phyloP scores from a whole-genome alignment of 2,329 filamentous ascomycete species.

The Apiospora rasikravindrae region DNA sequence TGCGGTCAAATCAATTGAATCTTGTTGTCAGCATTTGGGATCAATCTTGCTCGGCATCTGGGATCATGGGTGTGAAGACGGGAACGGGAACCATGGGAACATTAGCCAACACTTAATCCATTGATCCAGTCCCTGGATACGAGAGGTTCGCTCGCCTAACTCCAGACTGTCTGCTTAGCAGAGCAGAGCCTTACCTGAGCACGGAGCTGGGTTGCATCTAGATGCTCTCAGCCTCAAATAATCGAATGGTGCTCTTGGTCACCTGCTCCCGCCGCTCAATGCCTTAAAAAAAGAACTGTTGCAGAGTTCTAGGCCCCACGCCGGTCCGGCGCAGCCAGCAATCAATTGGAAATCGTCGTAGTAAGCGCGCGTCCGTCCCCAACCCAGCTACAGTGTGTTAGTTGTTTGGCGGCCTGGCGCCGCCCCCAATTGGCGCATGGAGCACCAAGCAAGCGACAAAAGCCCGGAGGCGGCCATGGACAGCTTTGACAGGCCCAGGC shows the following conservation, averaged over 20 bases:
- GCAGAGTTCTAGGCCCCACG: neutral
- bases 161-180: neutral
- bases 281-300: neutral
- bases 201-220: neutral
- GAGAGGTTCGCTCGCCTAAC: neutral
- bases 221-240: conserved; percentile 13
- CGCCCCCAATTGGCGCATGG: neutral
- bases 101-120: neutral
- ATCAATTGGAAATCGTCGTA: neutral
- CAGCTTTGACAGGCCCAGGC: neutral
- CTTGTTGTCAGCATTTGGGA: neutral
- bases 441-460: neutral
- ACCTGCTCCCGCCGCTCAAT: neutral
- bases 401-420: neutral
- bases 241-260: neutral
- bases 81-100: neutral
- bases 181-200: conserved; percentile 7
- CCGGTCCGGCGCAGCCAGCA: neutral
- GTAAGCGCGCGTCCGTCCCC: neutral
- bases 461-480: neutral
- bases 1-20: neutral
- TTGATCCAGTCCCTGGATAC: neutral
- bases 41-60: conserved; percentile 3
- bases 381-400: neutral
- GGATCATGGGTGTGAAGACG: neutral